These are phyloP conservation scores for Boechera retrofracta DNA, from an alignment of 345 rosid genomes.

Conservation along the genomic window DNA sequence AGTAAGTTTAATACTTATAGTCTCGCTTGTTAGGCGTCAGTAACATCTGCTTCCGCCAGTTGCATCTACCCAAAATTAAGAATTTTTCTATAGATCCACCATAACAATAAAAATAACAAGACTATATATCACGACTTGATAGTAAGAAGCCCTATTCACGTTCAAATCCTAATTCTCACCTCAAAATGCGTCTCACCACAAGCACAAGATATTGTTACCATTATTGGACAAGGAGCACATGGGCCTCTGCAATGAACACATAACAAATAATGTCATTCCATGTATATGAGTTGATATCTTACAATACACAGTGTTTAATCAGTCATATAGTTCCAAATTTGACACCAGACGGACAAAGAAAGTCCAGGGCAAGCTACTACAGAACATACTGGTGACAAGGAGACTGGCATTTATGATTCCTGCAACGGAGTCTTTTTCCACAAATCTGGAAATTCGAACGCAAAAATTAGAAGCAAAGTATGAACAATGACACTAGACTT, in stretches of 20 bases:
- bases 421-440: slow-evolving; percentile 80
- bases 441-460: slow-evolving; percentile 59
- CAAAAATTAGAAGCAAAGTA: slow-evolving; percentile 5
- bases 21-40: neutral
- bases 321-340: slow-evolving; percentile 8
- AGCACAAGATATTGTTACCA: slow-evolving; percentile 87
- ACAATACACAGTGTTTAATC: slow-evolving; percentile 12
- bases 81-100: slow-evolving; percentile 14
- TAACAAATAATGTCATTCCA: slow-evolving; percentile 33
- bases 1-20: slow-evolving; percentile 7
- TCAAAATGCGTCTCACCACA: slow-evolving; percentile 84
- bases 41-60: neutral
- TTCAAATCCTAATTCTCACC: slow-evolving; percentile 55
- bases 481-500: slow-evolving; percentile 8
- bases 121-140: slow-evolving; percentile 9
- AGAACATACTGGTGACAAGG: slow-evolving; percentile 82
- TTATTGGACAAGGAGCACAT: slow-evolving; percentile 94
- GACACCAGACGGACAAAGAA: slow-evolving; percentile 15
- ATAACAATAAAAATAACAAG: slow-evolving; percentile 1
- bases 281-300: slow-evolving; percentile 11
- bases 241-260: slow-evolving; percentile 68
- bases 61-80: neutral
- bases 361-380: slow-evolving; percentile 21
- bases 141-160: slow-evolving; percentile 5
- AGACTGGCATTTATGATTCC: slow-evolving; percentile 87